phyloP scores from a whole-genome alignment of 2,329 filamentous ascomycete species.

The Talaromyces albobiverticillius region DNA sequence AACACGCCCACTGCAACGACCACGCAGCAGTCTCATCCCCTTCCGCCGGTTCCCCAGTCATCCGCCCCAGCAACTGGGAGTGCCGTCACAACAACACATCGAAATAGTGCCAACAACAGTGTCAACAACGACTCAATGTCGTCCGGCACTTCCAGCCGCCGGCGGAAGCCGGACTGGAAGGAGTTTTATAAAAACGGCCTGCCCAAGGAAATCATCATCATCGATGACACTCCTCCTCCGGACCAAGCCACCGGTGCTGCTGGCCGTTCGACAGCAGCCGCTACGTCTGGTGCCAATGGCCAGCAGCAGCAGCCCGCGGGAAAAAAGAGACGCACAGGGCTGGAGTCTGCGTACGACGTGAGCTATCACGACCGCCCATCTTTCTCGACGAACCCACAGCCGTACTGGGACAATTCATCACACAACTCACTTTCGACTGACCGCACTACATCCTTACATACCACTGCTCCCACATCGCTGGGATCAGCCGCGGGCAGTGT shows the following conservation, averaged over 20 bases:
- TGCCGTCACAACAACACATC: constrained; percentile 22
- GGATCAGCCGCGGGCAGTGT: constrained; percentile 62
- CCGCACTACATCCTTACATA: constrained; percentile 77
- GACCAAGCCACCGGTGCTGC: constrained; percentile 24
- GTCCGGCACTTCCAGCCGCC: constrained; percentile 41
- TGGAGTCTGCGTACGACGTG: constrained; percentile 62
- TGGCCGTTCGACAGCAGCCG: constrained; percentile 26
- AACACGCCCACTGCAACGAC: constrained; percentile 30
- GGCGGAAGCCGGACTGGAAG: constrained; percentile 69
- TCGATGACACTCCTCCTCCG: constrained; percentile 63
- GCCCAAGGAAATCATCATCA: constrained; percentile 82
- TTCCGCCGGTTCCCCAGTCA: constrained; percentile 36
- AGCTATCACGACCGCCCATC: constrained; percentile 68
- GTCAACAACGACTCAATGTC: constrained; percentile 37
- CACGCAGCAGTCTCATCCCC: constrained; percentile 22
- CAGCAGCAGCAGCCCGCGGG: constrained; percentile 49
- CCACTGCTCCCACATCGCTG: constrained; percentile 84
- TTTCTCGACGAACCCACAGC: constrained; percentile 71
- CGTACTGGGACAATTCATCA: constrained; percentile 63
- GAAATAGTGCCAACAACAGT: neutral
- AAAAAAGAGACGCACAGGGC: constrained; percentile 72
- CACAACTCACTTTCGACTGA: constrained; percentile 77
- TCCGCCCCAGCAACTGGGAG: constrained; percentile 33
- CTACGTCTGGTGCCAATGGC: constrained; percentile 20
- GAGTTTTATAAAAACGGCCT: constrained; percentile 80